A percentile compares a stretch with the other conserved stretches of the same genome.
Conservation (phyloP, 441 rosid genomes). For the Hura crepitans region DNA sequence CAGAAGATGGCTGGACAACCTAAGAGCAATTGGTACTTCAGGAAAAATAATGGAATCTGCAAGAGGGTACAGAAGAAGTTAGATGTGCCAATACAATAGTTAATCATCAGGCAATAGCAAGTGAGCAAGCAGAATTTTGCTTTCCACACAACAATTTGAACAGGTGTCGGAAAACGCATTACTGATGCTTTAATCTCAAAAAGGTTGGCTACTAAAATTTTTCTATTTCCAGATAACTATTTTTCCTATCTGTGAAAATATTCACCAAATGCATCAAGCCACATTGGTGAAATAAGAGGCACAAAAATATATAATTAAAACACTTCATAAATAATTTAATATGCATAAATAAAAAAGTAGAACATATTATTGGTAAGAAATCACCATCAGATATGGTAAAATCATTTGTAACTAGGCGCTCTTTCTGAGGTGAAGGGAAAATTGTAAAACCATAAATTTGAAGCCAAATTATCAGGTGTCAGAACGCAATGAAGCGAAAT, state of each 20-base stretch:
- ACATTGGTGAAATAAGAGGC: background rate
- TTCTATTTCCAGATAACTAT: background rate
- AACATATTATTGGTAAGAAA: background rate
- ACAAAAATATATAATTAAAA: background rate
- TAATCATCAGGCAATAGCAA: conserved; percentile 7
- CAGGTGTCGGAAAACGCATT: background rate
- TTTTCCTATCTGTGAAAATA: background rate
- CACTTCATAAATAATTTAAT: too few species aligned
- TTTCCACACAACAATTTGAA: background rate
- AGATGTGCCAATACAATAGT: conserved; percentile 13
- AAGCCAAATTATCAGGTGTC: background rate
- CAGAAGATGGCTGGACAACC: conserved; percentile 96
- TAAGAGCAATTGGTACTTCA: conserved; percentile 90
- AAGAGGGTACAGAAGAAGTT: conserved; percentile 17
- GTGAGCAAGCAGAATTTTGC: background rate
- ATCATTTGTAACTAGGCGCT: background rate
- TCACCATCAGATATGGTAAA: background rate
- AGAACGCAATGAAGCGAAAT: background rate
- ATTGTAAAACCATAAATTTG: background rate
- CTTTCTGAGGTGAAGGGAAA: background rate
- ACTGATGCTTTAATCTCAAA: background rate
- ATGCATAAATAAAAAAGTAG: background rate
- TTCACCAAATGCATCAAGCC: background rate
- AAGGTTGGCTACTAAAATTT: background rate
- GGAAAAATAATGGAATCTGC: conserved; percentile 99